Base-by-base conservation (phyloP, 768 basidiomycete species). In the Lentinus brumalis region DNA sequence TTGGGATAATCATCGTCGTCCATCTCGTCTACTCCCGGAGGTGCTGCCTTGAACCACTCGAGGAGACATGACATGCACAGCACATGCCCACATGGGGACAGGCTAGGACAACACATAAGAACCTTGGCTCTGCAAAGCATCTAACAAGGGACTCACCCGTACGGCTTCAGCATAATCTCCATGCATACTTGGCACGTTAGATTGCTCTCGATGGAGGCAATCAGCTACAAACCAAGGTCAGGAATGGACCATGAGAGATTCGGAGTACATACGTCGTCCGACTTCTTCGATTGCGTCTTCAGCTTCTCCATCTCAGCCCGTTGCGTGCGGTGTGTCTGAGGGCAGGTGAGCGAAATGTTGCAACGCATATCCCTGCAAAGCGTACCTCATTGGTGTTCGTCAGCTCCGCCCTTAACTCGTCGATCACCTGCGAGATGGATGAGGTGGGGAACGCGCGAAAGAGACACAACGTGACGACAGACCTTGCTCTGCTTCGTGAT, bases 131-230 rank as follows among this genome's bases (percentile, higher is more conserved):
- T 10, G 8, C 7, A 14, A 53, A 31, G 14, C 21, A 26, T 26
- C 21, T 26, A 6, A 51, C 11, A 7, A 7, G 38, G 35, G 12
- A 81, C 87, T 64, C 69, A 91, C 89, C 83, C 83, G 69, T 81
- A 87, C 29, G 90, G 90, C 61, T 83, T 83, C 42, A 79, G 69
- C 10, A 91, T 74, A 11, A 86, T 71, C 18, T 92, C 90, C 77
- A 90, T 86, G 68, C 90, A 92, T 46, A 92, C 90, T 67, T 91
- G 89, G 67, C 90, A 92, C 66, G 85, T 85, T 16, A 88, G 70
- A 35, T 82, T 81, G 29, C 73, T 69, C 73, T 91, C 88, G 26
- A 90, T 80, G 7, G 76, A 76, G 10, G 80, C 69, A 11, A 89
- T 73, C 39, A 84, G 73, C 87, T 67, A 32, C 4, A 30, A 29